These are phyloP conservation scores for Teratosphaeria viscida DNA, from an alignment of 2,329 filamentous ascomycete genomes.

Conservation along the genomic window DNA sequence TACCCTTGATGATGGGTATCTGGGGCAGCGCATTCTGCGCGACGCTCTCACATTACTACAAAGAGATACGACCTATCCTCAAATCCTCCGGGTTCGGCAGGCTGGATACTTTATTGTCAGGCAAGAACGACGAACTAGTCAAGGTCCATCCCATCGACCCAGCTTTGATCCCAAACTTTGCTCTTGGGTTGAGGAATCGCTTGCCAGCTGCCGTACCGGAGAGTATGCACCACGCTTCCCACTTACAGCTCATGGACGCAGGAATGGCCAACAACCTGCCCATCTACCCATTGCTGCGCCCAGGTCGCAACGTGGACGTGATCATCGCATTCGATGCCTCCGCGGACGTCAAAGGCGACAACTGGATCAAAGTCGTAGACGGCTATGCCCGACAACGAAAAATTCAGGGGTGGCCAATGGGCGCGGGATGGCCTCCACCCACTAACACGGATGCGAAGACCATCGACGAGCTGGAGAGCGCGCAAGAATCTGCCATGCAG, in stretches of 20 bases:
- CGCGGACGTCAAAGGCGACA: conserved; percentile 84
- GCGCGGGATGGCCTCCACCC: conserved; percentile 78
- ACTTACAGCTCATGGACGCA: conserved; percentile 71
- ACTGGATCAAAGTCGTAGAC: conserved; percentile 91
- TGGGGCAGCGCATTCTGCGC: conserved; percentile 96
- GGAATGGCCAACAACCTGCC: conserved; percentile 98
- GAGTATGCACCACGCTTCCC: conserved; percentile 47
- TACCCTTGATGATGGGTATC: conserved; percentile 81
- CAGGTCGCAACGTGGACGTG: conserved; percentile 79
- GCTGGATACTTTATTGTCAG: conserved; percentile 73
- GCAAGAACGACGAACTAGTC: conserved; percentile 70
- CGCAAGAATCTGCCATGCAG: conserved; percentile 49
- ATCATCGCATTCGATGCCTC: conserved; percentile 90
- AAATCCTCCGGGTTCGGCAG: conserved; percentile 60
- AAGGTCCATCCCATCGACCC: conserved; percentile 94
- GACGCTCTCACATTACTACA: conserved; percentile 91
- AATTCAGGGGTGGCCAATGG: conserved; percentile 88
- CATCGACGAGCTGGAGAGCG: conserved; percentile 54
- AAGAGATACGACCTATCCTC: conserved; percentile 76
- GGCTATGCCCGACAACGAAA: conserved; percentile 84
- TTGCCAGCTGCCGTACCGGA: conserved; percentile 69
- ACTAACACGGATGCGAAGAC: conserved; percentile 50
- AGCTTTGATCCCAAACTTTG: conserved; percentile 81
- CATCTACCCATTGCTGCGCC: conserved; percentile 84
- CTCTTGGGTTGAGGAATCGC: conserved; percentile 65